phyloP scores from a whole-genome alignment of 352 stramenopile genomes.

The Phytophthora capsici region DNA sequence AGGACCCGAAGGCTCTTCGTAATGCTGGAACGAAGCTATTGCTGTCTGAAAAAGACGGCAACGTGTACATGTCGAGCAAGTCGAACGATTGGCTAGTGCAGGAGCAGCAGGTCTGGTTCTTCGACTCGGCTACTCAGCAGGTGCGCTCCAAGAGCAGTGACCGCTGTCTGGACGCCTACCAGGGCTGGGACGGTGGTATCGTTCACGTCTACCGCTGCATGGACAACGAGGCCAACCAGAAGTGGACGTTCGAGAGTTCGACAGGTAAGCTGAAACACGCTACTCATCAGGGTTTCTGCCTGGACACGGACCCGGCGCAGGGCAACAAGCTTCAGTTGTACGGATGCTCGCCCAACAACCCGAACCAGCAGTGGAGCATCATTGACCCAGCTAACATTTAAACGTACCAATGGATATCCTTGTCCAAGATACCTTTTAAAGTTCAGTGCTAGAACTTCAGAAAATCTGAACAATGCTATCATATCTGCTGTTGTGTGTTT shows the following conservation, averaged over 20 bases:
- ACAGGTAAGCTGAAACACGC: constrained; percentile 55
- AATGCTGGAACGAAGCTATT: constrained; percentile 38
- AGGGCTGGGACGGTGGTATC: no score
- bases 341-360: constrained; percentile 56
- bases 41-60: constrained; percentile 47
- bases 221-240: no score
- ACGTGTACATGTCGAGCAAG: constrained; percentile 47
- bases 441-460: constrained; percentile 3
- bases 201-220: no score
- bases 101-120: constrained; percentile 76
- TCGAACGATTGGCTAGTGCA: constrained; percentile 54
- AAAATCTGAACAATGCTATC: background rate
- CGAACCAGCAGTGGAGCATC: constrained; percentile 61
- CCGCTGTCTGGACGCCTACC: no score
- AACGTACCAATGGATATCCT: no score
- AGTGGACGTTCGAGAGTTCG: constrained; percentile 22
- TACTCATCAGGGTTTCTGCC: constrained; percentile 58
- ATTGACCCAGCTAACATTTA: constrained; percentile 16
- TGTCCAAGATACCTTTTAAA: no score
- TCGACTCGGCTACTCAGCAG: constrained; percentile 49
- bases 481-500: background rate
- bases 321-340: constrained; percentile 70
- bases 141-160: no score
- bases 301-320: constrained; percentile 54
- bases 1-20: constrained; percentile 34